phyloP scores from a whole-genome alignment of 179 eudicot genomes.

The Heliamphora pulchella region DNA sequence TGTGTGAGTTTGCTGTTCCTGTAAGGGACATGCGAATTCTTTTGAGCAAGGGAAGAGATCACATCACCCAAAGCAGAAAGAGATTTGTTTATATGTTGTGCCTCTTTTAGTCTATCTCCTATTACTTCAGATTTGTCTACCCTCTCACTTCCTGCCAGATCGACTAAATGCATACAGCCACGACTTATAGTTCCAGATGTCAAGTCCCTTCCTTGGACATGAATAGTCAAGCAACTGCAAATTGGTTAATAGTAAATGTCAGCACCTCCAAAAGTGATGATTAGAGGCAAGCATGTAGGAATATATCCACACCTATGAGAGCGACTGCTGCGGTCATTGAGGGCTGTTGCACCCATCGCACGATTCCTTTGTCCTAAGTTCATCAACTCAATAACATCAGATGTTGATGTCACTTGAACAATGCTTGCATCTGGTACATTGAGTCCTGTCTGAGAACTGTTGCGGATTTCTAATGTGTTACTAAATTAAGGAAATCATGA shows the following conservation, averaged over 20 bases:
- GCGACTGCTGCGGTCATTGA: conserved; percentile 96
- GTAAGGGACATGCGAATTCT: conserved; percentile 86
- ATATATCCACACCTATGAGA: conserved; percentile 66
- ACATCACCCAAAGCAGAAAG: conserved; percentile 98
- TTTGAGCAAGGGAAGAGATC: conserved; percentile 88
- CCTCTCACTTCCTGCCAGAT: conserved; percentile 97
- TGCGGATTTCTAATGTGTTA: conserved; percentile 81
- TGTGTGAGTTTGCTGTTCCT: conserved; percentile 97
- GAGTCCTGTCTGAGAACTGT: conserved; percentile 82
- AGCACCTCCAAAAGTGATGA: background rate
- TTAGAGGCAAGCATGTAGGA: background rate
- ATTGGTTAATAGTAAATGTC: conserved; percentile 17
- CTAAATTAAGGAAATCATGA: conserved; percentile 40
- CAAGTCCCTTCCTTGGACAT: conserved; percentile 91
- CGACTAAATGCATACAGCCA: conserved; percentile 99
- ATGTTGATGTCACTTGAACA: conserved; percentile 67
- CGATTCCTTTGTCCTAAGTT: conserved; percentile 83
- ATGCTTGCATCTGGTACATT: conserved; percentile 95
- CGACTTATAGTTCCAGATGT: conserved; percentile 70
- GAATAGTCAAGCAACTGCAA: conserved; percentile 90
- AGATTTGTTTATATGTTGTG: conserved; percentile 92
- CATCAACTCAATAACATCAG: conserved; percentile 86
- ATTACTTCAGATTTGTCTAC: conserved; percentile 92
- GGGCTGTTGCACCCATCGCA: conserved; percentile 87
- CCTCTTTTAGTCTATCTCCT: conserved; percentile 94